Evolutionary conservation across 1,284 basidiomycete genomes (phyloP).

Genomic region (Trametes hirsuta): DNA sequence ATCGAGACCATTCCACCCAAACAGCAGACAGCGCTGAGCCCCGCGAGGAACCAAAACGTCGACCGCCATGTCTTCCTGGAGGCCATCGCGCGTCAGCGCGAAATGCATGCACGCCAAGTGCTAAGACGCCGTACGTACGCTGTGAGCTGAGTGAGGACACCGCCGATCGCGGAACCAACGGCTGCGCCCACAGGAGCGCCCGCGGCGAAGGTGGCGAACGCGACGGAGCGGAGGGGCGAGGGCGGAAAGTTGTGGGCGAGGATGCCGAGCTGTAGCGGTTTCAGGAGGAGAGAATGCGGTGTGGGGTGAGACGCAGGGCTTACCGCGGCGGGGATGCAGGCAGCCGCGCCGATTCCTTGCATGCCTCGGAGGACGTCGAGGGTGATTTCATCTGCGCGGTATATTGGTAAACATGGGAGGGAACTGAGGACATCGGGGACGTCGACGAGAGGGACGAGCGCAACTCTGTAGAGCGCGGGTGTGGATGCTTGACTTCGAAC

Average conservation of each 20-base stretch:
- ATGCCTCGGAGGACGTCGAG: slow-evolving; percentile 70
- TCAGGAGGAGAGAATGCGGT: background rate
- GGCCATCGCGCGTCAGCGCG: no score
- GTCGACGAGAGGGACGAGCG: background rate
- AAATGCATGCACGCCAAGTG: no score
- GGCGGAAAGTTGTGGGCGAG: slow-evolving; percentile 77
- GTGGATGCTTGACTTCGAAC: background rate
- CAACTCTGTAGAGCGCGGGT: no score
- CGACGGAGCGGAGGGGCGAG: slow-evolving; percentile 64
- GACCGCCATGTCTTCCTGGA: slow-evolving; percentile 54
- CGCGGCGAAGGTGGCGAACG: slow-evolving; percentile 78
- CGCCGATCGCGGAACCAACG: slow-evolving; percentile 70
- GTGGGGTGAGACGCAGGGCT: slow-evolving; percentile 29
- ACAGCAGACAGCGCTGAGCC: slow-evolving; percentile 44
- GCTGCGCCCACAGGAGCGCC: slow-evolving; percentile 82
- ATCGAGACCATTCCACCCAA: slow-evolving; percentile 48
- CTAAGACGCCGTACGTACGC: slow-evolving; percentile 32
- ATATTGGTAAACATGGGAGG: background rate
- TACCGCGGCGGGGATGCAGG: slow-evolving; percentile 70
- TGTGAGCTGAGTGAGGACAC: slow-evolving; percentile 70
- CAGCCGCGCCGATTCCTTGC: slow-evolving; percentile 73
- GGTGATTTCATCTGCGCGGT: slow-evolving; percentile 48
- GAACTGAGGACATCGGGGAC: background rate
- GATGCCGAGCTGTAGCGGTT: slow-evolving; percentile 63
- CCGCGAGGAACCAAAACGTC: slow-evolving; percentile 57